phyloP scores from a whole-genome alignment of 1,284 basidiomycete genomes.

The Exobasidium cylindrosporum region DNA sequence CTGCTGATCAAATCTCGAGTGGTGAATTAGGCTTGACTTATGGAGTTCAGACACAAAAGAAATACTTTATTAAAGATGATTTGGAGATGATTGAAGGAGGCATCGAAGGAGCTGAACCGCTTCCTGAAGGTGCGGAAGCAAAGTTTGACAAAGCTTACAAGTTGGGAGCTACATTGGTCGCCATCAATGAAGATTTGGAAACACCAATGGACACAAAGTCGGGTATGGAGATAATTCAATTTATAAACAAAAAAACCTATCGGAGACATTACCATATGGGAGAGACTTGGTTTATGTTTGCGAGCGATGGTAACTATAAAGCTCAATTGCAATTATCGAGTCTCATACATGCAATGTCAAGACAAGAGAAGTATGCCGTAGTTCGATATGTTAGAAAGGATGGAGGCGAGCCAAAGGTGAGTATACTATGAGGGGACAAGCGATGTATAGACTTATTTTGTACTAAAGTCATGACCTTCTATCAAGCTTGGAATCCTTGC shows the following conservation, averaged over 20 bases:
- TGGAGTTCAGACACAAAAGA: constrained; percentile 22
- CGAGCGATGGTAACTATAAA: constrained; percentile 66
- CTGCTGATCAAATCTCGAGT: not conserved
- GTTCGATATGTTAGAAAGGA: constrained; percentile 75
- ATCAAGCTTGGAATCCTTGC: constrained; percentile 37
- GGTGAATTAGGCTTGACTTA: constrained; percentile 13
- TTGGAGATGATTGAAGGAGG: constrained; percentile 48
- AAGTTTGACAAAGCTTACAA: constrained; percentile 79
- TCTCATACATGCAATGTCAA: constrained; percentile 75
- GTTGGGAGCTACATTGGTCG: constrained; percentile 84
- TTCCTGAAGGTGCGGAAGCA: constrained; percentile 65
- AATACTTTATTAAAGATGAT: constrained; percentile 32
- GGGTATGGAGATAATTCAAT: constrained; percentile 79
- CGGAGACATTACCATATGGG: constrained; percentile 70
- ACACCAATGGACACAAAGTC: not conserved
- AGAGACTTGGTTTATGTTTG: constrained; percentile 84
- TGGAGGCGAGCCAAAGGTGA: constrained; percentile 77
- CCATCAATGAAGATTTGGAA: constrained; percentile 58
- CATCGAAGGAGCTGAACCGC: constrained; percentile 59
- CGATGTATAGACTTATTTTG: not conserved
- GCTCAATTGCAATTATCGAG: constrained; percentile 82
- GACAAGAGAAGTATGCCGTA: constrained; percentile 69
- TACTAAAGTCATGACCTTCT: no score
- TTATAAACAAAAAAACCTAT: constrained; percentile 62
- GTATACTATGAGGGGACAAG: no score